Evolutionary conservation across 2,329 filamentous ascomycete genomes (phyloP).

Genomic region (Thielaviopsis punctulata): DNA sequence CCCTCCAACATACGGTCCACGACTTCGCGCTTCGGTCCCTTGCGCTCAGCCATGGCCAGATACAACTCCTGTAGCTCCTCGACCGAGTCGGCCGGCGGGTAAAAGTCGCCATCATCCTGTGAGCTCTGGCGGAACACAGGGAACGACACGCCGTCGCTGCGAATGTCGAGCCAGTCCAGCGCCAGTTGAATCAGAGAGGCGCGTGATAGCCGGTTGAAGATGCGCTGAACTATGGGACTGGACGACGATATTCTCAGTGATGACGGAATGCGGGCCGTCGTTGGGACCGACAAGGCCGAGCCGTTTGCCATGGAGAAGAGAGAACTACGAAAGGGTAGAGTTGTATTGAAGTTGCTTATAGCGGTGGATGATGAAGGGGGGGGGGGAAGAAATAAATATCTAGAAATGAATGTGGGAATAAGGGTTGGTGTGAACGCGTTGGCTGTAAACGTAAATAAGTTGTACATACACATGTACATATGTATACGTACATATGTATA

Average conservation of each 20-base stretch:
- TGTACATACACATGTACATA: no score
- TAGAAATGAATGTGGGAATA: background rate
- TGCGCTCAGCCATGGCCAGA: conserved; percentile 37
- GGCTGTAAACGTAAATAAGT: no score
- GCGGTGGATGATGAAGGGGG: background rate
- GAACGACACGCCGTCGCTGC: conserved; percentile 38
- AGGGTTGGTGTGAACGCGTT: no score
- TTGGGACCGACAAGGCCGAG: conserved; percentile 42
- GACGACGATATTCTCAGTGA: conserved; percentile 49
- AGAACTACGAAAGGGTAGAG: background rate
- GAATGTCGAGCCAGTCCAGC: conserved; percentile 59
- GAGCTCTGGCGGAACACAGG: conserved; percentile 28
- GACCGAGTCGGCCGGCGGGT: conserved; percentile 48
- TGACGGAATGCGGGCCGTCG: conserved; percentile 53
- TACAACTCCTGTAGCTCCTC: conserved; percentile 52
- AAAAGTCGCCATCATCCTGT: conserved; percentile 42
- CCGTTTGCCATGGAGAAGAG: background rate
- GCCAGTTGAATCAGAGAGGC: conserved; percentile 54
- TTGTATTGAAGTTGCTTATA: background rate
- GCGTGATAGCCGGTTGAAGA: conserved; percentile 53
- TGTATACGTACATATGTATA: no score
- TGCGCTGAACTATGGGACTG: conserved; percentile 47
- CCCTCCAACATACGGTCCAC: conserved; percentile 46
- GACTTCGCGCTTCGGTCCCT: conserved; percentile 45
- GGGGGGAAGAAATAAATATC: background rate